phyloP scores from a whole-genome alignment of 495 filamentous ascomycete genomes.

The Hyaloscypha bicolor region DNA sequence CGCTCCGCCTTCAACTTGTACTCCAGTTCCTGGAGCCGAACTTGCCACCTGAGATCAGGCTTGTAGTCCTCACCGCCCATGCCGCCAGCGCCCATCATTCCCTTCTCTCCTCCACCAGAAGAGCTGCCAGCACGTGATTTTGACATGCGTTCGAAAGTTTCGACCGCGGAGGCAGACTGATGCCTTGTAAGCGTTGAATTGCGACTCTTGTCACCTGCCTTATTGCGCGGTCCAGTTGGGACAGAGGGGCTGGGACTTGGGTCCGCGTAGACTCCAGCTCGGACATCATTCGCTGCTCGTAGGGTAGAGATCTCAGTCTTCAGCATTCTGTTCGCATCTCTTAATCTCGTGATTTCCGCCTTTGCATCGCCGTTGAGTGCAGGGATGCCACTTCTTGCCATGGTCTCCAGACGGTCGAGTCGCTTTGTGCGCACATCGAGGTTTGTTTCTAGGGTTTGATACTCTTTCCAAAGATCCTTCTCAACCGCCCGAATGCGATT shows the following conservation, averaged over 20 bases:
- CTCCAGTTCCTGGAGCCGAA: conserved; percentile 84
- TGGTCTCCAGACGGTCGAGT: conserved; percentile 82
- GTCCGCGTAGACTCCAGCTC: conserved; percentile 27
- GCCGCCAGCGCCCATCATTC: neutral
- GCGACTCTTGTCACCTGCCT: conserved; percentile 19
- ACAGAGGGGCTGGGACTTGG: conserved; percentile 48
- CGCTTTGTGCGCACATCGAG: conserved; percentile 79
- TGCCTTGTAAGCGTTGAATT: conserved; percentile 28
- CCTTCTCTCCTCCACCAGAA: conserved; percentile 6
- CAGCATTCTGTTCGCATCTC: conserved; percentile 77
- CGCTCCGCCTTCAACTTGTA: conserved; percentile 85
- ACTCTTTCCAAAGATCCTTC: conserved; percentile 85
- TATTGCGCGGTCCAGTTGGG: conserved; percentile 47
- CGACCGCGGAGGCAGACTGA: conserved; percentile 26
- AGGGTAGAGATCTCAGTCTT: conserved; percentile 82
- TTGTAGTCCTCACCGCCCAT: conserved; percentile 16
- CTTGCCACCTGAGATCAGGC: conserved; percentile 76
- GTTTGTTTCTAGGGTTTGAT: conserved; percentile 80
- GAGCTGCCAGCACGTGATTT: conserved; percentile 14
- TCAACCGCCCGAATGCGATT: conserved; percentile 80
- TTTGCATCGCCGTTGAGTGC: conserved; percentile 42
- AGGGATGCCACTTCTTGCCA: conserved; percentile 57
- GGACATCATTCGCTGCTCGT: conserved; percentile 47
- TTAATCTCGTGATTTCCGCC: conserved; percentile 67
- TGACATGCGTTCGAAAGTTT: conserved; percentile 19